Evolutionary conservation across 2,329 filamentous ascomycete species (phyloP), one percentile per base, ranked within the genome.

Genomic region (Periconia digitata): DNA sequence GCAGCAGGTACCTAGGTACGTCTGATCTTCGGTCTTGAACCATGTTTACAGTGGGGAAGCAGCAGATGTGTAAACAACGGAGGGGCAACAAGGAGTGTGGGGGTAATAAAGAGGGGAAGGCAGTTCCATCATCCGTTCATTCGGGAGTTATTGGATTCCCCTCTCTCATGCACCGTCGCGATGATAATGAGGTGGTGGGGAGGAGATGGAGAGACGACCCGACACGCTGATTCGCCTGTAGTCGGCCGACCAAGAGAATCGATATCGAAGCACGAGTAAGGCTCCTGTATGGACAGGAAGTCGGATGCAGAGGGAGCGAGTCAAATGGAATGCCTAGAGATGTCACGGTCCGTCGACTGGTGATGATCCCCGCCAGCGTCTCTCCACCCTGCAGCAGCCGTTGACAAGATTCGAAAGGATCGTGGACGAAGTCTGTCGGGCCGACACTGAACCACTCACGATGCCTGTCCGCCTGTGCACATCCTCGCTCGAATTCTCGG

Each of bases 241-340:
- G 46, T 52, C 46, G 49, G 49, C 20, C 43, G 39, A 46, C 39
- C 16, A 40, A 32, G 27, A 15, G 10, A 12, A 32, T 32, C 27
- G 3, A 32, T 13, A 15, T 10, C 4, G 3, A 12, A 4, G 10
- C n/a, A 13, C 27, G n/a, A 6, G 12, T 32, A 15, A 32, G 27
- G 27, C 10, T 32, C 10, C 27, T 12, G 27, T 32, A 12, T 32
- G 27, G 27, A 12, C 27, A 12, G 27, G 27, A 32, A 32, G 27
- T 32, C 10, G 27, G 27, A 32, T 15, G 8, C n/a, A 10, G 8
- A 3, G 27, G 12, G 27, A 32, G n/a, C 27, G 27, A 32, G 27
- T 32, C 27, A 32, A 32, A 15, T 15, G n/a, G n/a, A 15, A 10
- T 15, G 10, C 27, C n/a, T 13, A 32, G n/a, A 32, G 10, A n/a